Evolutionary conservation across 768 basidiomycete species (phyloP), one percentile per base, ranked within the genome.

Genomic region (Boletus eberwhitei): DNA sequence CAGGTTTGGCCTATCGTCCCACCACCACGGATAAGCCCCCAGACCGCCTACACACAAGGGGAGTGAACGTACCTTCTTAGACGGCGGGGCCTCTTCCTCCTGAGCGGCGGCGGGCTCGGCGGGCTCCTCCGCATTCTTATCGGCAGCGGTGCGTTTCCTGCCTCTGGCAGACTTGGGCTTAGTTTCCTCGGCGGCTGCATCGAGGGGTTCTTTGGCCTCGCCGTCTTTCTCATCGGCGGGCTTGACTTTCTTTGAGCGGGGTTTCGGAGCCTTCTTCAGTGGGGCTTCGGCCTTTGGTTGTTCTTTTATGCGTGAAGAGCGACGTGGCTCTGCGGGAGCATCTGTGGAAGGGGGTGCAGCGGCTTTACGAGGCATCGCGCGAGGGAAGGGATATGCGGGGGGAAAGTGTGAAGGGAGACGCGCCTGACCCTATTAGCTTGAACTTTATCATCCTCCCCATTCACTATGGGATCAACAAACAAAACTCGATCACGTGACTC

Each of bases 261-360:
- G 84, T 73, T 88, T 88, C 7, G 82, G 76, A 42, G 81, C 72
- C 68, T 84, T 88, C 80, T 86, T 87, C 36, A 69, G 66, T 7
- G 74, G 70, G 38, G 68, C 39, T 26, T 73, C 84, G 2, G 73
- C 66, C 69, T 84, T 87, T 50, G 85, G 85, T 55, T 81, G 78
- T 26, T 85, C 86, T 70, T 88, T 88, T 73, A 90, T 88, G 63
- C 87, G 84, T 32, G 80, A 72, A 8, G 87, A 88, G 72, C 87
- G 87, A 69, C 87, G 86, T 36, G 87, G 87, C 40, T 77, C 76
- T 41, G 73, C 72, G 17, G 35, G 41, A 1, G 56, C 31, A 24
- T 75, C 71, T 48, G 74, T 67, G 22, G 72, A 76, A 2, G 69
- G 55, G 43, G 79, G 60, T 46, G 77, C 71, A 26, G 81, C 81